Evolutionary conservation across 2,329 filamentous ascomycete genomes (phyloP).

Genomic region (Cercospora sp.): DNA sequence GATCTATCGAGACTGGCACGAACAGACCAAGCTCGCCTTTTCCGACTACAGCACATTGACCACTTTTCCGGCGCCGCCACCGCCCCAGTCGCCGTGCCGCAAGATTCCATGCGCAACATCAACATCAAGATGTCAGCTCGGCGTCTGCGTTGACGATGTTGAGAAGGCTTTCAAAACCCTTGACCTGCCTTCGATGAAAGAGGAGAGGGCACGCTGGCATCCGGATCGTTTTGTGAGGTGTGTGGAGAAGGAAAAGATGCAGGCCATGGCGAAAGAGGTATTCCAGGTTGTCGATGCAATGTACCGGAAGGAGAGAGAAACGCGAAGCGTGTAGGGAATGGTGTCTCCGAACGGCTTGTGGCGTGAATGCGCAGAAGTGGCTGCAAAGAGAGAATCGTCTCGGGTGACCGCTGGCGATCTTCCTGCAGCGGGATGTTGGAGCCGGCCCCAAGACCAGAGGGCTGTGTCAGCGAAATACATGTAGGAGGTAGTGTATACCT

Average conservation of each 20-base stretch:
- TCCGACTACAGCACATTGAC: constrained; percentile 11
- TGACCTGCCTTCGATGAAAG: background rate
- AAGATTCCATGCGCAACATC: constrained; percentile 1
- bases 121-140: background rate
- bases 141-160: constrained; percentile 13
- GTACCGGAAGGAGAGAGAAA: constrained; percentile 5
- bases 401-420: background rate
- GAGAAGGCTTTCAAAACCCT: constrained; percentile 9
- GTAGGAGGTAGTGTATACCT: background rate
- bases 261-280: constrained; percentile 22
- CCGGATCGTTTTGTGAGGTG: constrained; percentile 14
- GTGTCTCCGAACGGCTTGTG: background rate
- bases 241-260: constrained; percentile 11
- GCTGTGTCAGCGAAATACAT: background rate
- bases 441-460: background rate
- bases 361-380: background rate
- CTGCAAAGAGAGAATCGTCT: background rate
- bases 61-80: constrained; percentile 13
- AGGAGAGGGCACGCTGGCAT: constrained; percentile 18
- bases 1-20: constrained; percentile 14
- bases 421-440: background rate
- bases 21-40: constrained; percentile 12
- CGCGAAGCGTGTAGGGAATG: background rate
- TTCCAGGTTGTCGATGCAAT: constrained; percentile 24
- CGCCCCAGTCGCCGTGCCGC: constrained; percentile 1